Conservation (phyloP, 2,329 filamentous ascomycete genomes). For the Intubia oerlemansii region DNA sequence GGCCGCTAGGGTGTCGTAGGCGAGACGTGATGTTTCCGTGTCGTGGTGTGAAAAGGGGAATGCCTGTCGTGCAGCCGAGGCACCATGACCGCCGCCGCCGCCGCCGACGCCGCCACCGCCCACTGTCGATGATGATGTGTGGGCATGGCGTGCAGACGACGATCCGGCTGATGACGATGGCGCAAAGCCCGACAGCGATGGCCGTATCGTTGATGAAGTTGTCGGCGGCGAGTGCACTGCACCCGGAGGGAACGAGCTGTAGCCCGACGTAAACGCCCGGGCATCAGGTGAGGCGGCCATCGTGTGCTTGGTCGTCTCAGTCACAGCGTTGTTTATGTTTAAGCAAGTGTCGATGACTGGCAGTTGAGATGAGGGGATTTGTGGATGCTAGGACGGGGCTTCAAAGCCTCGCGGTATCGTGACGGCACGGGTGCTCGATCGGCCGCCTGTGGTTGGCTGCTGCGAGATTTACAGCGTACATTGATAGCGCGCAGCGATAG, state of each 20-base stretch:
- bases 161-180: too few relatives aligned
- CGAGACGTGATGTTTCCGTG: slow-evolving; percentile 37
- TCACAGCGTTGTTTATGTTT: not conserved
- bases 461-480: too few relatives aligned
- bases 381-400: too few relatives aligned
- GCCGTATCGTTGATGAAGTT: slow-evolving; percentile 3
- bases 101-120: too few relatives aligned
- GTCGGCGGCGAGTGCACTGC: slow-evolving; percentile 2
- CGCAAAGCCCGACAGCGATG: slow-evolving; percentile 2
- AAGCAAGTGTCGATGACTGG: not conserved
- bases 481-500: too few relatives aligned
- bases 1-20: slow-evolving; percentile 38
- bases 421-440: too few relatives aligned
- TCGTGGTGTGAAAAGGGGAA: slow-evolving; percentile 28
- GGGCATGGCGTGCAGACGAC: too few relatives aligned
- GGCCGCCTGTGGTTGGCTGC: too few relatives aligned
- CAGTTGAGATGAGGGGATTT: not conserved
- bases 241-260: slow-evolving; percentile 5
- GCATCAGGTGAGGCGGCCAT: not conserved
- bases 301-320: not conserved
- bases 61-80: not conserved
- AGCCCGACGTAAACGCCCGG: slow-evolving; percentile 3
- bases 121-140: too few relatives aligned
- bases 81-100: too few relatives aligned
- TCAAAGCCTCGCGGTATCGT: too few relatives aligned